These are phyloP conservation scores for Cryptococcus sp. DNA, from an alignment of 1,284 basidiomycete species.

Conservation along the genomic window DNA sequence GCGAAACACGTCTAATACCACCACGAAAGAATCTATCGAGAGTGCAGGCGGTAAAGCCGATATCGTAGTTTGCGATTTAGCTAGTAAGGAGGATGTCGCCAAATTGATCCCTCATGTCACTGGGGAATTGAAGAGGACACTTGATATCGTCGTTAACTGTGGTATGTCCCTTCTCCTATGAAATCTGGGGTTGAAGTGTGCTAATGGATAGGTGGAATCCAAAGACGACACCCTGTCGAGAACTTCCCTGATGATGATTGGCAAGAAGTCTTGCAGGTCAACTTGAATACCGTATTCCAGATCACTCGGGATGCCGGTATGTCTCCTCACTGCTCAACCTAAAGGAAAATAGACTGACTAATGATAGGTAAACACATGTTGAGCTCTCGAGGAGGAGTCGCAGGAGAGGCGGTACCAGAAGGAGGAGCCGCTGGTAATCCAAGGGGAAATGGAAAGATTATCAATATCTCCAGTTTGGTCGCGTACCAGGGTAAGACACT, in stretches of 20 bases:
- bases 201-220: conserved; percentile 60
- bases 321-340: background rate
- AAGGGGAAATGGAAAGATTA: conserved; percentile 49
- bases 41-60: conserved; percentile 48
- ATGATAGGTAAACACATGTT: conserved; percentile 44
- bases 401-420: conserved; percentile 31
- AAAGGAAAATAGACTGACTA: background rate
- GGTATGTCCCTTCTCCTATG: conserved; percentile 47
- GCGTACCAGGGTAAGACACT: conserved; percentile 51
- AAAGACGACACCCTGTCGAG: conserved; percentile 74
- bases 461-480: conserved; percentile 49
- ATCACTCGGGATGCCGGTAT: conserved; percentile 49
- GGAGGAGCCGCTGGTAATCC: conserved; percentile 24
- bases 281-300: conserved; percentile 50
- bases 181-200: background rate
- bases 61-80: conserved; percentile 71
- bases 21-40: conserved; percentile 58
- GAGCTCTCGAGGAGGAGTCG: conserved; percentile 43
- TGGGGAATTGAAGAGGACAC: conserved; percentile 47
- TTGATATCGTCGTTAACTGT: conserved; percentile 89
- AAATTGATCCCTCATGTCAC: conserved; percentile 56
- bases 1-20: conserved; percentile 56
- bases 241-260: conserved; percentile 80
- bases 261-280: conserved; percentile 68
- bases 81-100: conserved; percentile 63